Evolutionary conservation across 2,329 filamentous ascomycete genomes (phyloP), one percentile per base, ranked within the genome.

Genomic region (Harringtonia lauricola): DNA sequence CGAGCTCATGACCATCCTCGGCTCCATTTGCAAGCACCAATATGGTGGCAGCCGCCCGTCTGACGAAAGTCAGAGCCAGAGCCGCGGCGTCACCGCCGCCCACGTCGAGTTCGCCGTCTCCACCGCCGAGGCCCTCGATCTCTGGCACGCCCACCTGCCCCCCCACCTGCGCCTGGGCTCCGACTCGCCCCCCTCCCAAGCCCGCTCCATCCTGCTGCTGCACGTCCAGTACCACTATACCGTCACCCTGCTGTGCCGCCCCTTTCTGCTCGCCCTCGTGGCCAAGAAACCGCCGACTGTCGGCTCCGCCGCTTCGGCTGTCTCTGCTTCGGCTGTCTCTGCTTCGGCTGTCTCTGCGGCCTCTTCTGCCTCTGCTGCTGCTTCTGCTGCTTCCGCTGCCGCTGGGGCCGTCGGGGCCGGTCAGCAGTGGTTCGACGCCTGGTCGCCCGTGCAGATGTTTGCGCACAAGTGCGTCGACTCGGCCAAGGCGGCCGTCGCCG

Each of bases 141-240:
- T 26, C 22, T 50, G 48, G 48, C 37, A 40, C 13, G 36, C 36
- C 15, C 29, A 34, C n/a, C 39, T 50, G 31, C 48, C 46, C 2
- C 13, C 37, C 6, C 41, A 51, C 31, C 48, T 59, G 15, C 51
- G 34, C 19, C 36, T 45, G 13, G 24, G 45, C 21, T 10, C 51
- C 4, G 45, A 50, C 13, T 31, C 36, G n/a, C 52, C 47, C 17
- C 38, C 41, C 9, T 47, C 49, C 9, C 51, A 50, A 36, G 51
- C 50, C 45, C 53, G 56, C 8, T 51, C 51, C 35, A 43, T 54
- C 17, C 43, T 48, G 19, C 10, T 57, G 36, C 51, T 59, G n/a
- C 52, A 57, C 36, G 22, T 58, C 17, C 55, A 52, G 39, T 56
- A 57, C 41, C 52, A 58, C 19, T 53, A 57, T 36, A 44, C 49